Evolutionary conservation across 371 early-diverging fungal genomes (phyloP).

Genomic region (Syncephalastrum sp.): DNA sequence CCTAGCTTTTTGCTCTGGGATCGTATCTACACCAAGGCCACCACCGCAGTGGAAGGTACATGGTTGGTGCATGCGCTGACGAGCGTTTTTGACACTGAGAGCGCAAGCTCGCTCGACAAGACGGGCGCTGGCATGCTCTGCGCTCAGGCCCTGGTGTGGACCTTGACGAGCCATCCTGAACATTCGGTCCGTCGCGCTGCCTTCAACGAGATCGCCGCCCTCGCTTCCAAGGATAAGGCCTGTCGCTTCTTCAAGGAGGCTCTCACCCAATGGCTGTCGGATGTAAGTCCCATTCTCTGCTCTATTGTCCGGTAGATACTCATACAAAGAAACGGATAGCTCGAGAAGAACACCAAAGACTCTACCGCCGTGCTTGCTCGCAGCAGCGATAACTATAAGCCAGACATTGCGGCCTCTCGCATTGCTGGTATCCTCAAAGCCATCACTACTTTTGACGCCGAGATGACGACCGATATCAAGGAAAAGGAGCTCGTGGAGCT

Average conservation of each 20-base stretch:
- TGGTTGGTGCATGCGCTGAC: conserved; percentile 72
- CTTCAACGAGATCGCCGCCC: conserved; percentile 40
- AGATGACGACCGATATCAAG: conserved; percentile 33
- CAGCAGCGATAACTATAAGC: conserved; percentile 50
- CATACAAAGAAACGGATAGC: conserved; percentile 12
- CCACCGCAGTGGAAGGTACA: conserved; percentile 63
- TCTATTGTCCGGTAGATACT: background rate
- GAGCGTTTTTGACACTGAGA: conserved; percentile 41
- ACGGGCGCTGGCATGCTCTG: conserved; percentile 31
- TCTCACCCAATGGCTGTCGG: conserved; percentile 55
- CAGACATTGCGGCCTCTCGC: conserved; percentile 43
- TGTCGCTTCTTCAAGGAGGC: conserved; percentile 45
- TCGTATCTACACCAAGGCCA: conserved; percentile 77
- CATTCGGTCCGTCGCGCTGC: conserved; percentile 53
- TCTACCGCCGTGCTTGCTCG: conserved; percentile 52
- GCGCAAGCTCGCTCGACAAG: conserved; percentile 29
- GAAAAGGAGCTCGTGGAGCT: conserved; percentile 62
- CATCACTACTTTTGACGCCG: conserved; percentile 52
- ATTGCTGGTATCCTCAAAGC: conserved; percentile 66
- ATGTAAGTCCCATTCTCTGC: conserved; percentile 25
- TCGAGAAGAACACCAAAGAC: conserved; percentile 51
- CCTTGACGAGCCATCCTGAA: conserved; percentile 50
- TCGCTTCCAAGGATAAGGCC: conserved; percentile 39
- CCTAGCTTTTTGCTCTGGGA: conserved; percentile 80
- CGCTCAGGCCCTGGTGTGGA: conserved; percentile 55